Conservation (phyloP, 441 rosid genomes). For the Flueggea neowawraea region DNA sequence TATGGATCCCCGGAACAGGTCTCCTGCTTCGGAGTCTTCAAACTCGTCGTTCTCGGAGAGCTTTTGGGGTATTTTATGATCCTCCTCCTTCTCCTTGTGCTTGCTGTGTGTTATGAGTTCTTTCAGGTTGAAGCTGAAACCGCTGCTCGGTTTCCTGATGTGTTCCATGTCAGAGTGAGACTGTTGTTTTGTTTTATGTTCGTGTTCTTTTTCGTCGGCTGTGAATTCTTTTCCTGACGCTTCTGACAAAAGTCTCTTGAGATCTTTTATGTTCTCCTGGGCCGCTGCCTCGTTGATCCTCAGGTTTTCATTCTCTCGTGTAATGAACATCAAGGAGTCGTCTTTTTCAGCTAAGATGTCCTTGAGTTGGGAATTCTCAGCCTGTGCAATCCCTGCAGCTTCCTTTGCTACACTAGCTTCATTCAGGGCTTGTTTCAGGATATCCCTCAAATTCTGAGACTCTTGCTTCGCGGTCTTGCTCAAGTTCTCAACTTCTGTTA, state of each 20-base stretch:
- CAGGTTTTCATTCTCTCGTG: conserved; percentile 56
- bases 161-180: conserved; percentile 23
- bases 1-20: conserved; percentile 75
- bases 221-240: conserved; percentile 28
- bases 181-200: conserved; percentile 20
- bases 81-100: conserved; percentile 35
- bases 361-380: conserved; percentile 74
- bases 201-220: conserved; percentile 24
- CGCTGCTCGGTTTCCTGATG: conserved; percentile 25
- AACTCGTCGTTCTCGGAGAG: conserved; percentile 9
- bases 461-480: conserved; percentile 53
- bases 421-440: conserved; percentile 79
- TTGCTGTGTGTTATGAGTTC: conserved; percentile 42
- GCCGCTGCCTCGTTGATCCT: conserved; percentile 56
- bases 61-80: conserved; percentile 15
- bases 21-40: conserved; percentile 22
- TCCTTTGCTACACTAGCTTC: conserved; percentile 89
- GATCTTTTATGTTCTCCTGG: conserved; percentile 49
- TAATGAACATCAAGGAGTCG: conserved; percentile 49
- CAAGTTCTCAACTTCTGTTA: conserved; percentile 34
- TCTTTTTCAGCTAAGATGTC: conserved; percentile 65
- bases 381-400: conserved; percentile 67
- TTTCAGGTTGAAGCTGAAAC: conserved; percentile 48
- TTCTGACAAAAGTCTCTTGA: conserved; percentile 52
- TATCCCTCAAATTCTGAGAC: conserved; percentile 63